phyloP scores from a whole-genome alignment of 176 grass and related monocot genomes.

The Aegilops umbellulata region DNA sequence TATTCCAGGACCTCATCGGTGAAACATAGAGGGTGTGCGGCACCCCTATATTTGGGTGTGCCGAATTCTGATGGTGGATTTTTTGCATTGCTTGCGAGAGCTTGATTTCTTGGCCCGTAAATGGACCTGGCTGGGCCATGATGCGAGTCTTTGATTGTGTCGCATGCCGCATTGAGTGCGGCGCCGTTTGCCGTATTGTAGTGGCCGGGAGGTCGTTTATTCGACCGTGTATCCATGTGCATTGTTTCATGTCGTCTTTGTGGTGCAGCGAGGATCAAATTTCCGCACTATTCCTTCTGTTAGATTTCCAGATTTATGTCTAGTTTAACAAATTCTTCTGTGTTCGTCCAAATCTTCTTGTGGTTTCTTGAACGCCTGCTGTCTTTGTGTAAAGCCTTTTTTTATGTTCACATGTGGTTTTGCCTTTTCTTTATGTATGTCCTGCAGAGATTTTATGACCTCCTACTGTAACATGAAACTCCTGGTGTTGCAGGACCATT shows the following conservation, averaged over 20 bases:
- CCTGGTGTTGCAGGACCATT: conserved; percentile 28
- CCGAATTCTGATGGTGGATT: too few species aligned
- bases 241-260: not conserved
- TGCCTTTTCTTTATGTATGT: conserved; percentile 17
- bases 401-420: conserved; percentile 34
- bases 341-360: not conserved
- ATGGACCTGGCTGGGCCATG: too few species aligned
- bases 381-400: conserved; percentile 15
- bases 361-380: conserved; percentile 29
- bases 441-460: conserved; percentile 3
- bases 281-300: conserved; percentile 4
- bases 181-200: too few species aligned
- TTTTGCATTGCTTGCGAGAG: too few species aligned
- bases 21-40: too few species aligned
- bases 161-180: too few species aligned
- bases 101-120: too few species aligned
- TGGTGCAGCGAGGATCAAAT: not conserved
- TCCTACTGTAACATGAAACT: conserved; percentile 8
- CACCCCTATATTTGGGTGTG: too few species aligned
- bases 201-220: too few species aligned
- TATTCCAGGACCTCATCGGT: too few species aligned
- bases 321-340: not conserved
- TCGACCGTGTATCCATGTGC: not conserved
- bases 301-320: not conserved
- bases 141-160: too few species aligned